These are phyloP conservation scores for Phylloporus scabripes DNA, from an alignment of 768 basidiomycete genomes.

Conservation along the genomic window DNA sequence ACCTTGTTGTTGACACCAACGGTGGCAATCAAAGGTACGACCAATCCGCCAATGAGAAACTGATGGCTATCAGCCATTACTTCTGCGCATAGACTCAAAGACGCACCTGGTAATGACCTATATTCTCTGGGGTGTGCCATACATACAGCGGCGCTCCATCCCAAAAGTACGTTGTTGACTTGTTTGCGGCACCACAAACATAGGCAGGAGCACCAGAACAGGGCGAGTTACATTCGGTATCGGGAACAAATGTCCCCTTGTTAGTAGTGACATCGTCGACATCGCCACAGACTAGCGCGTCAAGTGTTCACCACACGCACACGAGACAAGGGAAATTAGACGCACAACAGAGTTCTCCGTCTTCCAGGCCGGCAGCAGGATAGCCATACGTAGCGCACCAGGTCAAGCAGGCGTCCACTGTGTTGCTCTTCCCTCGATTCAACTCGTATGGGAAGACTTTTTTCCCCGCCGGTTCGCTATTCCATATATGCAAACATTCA, in stretches of 20 bases:
- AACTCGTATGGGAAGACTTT: constrained; percentile 60
- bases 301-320: neutral
- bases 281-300: constrained; percentile 62
- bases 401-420: constrained; percentile 56
- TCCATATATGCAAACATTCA: neutral
- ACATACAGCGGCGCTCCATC: constrained; percentile 43
- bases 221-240: constrained; percentile 40
- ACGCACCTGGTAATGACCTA: constrained; percentile 64
- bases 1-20: constrained; percentile 80
- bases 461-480: constrained; percentile 43
- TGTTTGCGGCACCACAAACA: constrained; percentile 56
- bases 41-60: constrained; percentile 51
- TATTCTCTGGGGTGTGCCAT: constrained; percentile 64
- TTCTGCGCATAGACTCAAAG: neutral
- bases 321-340: constrained; percentile 6
- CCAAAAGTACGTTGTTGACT: constrained; percentile 52
- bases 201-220: constrained; percentile 70
- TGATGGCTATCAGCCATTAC: constrained; percentile 14
- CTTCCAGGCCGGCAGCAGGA: constrained; percentile 65
- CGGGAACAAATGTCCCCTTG: constrained; percentile 28
- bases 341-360: constrained; percentile 69
- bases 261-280: constrained; percentile 42
- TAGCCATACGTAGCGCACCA: constrained; percentile 71
- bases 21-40: constrained; percentile 70
- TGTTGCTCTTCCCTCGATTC: constrained; percentile 54